Conservation (phyloP, 2,329 filamentous ascomycete genomes). For the Claviceps sorghi region DNA sequence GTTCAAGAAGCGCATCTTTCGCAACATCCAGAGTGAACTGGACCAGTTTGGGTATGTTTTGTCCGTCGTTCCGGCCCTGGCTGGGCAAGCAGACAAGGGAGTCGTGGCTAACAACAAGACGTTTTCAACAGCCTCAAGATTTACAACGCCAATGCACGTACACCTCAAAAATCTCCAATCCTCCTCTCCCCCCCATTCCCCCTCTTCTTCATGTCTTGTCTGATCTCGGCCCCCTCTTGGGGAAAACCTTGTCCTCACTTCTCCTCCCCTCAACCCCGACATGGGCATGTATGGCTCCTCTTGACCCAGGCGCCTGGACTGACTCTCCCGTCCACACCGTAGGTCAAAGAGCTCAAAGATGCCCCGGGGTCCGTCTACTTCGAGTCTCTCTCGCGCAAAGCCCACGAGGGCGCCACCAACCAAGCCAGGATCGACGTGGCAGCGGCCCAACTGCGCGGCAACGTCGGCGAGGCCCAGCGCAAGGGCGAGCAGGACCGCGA, state of each 20-base stretch:
- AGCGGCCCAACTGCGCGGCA: conserved; percentile 49
- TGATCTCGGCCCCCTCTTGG: background rate
- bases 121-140: conserved; percentile 42
- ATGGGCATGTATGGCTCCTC: no score
- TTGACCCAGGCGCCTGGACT: background rate
- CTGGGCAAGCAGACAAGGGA: no score
- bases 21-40: conserved; percentile 65
- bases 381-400: conserved; percentile 65
- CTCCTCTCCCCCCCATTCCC: background rate
- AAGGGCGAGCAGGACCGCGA: conserved; percentile 71
- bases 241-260: no score
- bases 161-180: background rate
- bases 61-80: background rate
- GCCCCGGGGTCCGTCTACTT: conserved; percentile 74
- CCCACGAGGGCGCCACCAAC: conserved; percentile 72
- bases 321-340: background rate
- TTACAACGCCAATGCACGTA: conserved; percentile 42
- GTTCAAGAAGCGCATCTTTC: conserved; percentile 62
- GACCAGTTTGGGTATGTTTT: conserved; percentile 42
- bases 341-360: conserved; percentile 69
- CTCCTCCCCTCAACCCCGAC: no score
- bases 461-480: conserved; percentile 64
- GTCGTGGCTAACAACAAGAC: background rate
- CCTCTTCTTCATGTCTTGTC: conserved; percentile 15
- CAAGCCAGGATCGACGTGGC: conserved; percentile 57